These are phyloP conservation scores for Sorghum bicolor DNA, from an alignment of 176 grass and related monocot species.

Conservation along the genomic window DNA sequence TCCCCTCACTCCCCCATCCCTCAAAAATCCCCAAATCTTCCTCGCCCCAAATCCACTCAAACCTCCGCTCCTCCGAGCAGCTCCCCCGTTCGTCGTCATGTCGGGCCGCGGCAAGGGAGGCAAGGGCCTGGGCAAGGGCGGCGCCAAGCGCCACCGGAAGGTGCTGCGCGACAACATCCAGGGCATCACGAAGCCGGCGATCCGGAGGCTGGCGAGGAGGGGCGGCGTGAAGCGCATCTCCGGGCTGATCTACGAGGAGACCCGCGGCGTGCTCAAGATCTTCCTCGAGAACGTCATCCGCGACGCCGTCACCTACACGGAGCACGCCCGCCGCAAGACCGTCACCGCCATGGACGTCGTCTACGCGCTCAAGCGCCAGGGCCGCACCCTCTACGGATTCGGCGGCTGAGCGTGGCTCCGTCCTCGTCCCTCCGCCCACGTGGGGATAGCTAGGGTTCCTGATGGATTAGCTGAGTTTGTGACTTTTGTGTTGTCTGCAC, in stretches of 20 bases:
- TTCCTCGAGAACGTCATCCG: slow-evolving; percentile 71
- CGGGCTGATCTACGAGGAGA: slow-evolving; percentile 71
- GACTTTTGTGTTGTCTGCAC: not conserved
- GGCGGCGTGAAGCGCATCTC: slow-evolving; percentile 88
- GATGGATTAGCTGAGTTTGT: not conserved
- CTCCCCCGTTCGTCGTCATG: not conserved
- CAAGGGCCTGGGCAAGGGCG: slow-evolving; percentile 78
- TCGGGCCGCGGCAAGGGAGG: slow-evolving; percentile 79
- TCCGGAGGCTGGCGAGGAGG: slow-evolving; percentile 59
- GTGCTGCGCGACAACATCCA: slow-evolving; percentile 79
- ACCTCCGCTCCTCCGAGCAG: not conserved
- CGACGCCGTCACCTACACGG: slow-evolving; percentile 71
- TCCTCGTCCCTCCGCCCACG: not conserved
- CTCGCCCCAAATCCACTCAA: not conserved
- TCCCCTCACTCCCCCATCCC: not conserved
- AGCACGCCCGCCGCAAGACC: slow-evolving; percentile 77
- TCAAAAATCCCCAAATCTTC: not conserved
- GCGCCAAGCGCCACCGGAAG: slow-evolving; percentile 74
- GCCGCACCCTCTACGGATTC: slow-evolving; percentile 54
- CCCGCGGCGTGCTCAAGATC: slow-evolving; percentile 70
- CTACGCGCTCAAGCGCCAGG: slow-evolving; percentile 51
- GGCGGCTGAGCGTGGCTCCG: not conserved
- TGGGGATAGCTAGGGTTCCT: not conserved
- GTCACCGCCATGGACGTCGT: slow-evolving; percentile 67
- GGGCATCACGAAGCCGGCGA: slow-evolving; percentile 90